phyloP scores from a whole-genome alignment of 108 stramenopile genomes.

The Hondaea fermentalgiana region DNA sequence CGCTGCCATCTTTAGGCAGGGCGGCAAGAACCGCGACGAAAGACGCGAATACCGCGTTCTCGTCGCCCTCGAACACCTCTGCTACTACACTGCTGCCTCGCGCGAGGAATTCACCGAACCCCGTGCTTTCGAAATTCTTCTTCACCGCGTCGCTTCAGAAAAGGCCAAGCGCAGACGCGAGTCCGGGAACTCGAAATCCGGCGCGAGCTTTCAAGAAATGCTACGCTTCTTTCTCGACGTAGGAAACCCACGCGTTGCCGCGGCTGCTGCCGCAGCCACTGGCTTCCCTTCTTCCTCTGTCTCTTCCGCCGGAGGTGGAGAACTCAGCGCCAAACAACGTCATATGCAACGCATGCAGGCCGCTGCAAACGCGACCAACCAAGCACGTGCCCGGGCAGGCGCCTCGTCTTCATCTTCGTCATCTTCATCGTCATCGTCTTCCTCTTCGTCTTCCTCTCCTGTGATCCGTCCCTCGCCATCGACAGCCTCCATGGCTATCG shows the following conservation, averaged over 20 bases:
- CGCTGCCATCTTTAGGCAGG: neutral
- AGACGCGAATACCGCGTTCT: conserved; percentile 1
- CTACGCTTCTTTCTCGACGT: neutral
- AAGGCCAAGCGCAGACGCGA: conserved; percentile 16
- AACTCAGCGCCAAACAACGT: neutral
- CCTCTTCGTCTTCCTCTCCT: neutral
- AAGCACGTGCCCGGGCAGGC: neutral
- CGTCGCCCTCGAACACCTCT: neutral
- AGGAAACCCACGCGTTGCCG: neutral
- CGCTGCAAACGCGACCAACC: neutral
- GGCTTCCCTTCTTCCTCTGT: neutral
- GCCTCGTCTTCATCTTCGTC: neutral
- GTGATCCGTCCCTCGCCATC: neutral
- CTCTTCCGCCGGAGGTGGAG: neutral
- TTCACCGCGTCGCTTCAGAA: neutral
- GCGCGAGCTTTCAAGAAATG: neutral
- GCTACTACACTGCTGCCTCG: neutral
- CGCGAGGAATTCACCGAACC: neutral
- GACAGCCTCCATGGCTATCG: neutral
- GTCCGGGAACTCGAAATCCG: neutral
- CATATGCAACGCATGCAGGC: neutral
- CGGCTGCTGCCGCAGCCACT: neutral
- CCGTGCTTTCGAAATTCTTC: neutral
- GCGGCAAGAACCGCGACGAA: neutral
- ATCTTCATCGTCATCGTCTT: neutral